phyloP scores from a whole-genome alignment of 306 rosid species.

The Ceratonia siliqua region DNA sequence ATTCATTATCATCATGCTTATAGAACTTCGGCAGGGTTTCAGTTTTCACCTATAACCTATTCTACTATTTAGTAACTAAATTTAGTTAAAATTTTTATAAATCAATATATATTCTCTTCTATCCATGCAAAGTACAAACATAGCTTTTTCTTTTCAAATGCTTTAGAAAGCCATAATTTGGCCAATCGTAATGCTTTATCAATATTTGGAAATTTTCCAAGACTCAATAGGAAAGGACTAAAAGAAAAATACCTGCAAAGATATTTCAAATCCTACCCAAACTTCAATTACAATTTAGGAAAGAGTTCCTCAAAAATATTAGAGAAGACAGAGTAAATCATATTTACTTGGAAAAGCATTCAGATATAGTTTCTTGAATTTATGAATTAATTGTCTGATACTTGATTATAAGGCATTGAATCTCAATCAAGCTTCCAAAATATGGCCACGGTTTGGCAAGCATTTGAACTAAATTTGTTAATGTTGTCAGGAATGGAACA shows the following conservation, averaged over 20 bases:
- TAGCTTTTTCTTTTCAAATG: neutral
- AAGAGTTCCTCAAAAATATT: neutral
- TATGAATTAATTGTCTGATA: neutral
- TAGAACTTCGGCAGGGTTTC: neutral
- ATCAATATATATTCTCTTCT: neutral
- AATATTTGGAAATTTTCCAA: slow-evolving; percentile 2
- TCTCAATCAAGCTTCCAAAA: neutral
- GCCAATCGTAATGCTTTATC: neutral
- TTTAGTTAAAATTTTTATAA: neutral
- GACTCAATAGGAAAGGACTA: neutral
- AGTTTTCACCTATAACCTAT: neutral
- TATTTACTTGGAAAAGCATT: neutral
- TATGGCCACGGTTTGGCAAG: neutral
- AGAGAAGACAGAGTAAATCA: neutral
- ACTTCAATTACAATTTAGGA: neutral
- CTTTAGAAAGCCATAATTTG: neutral
- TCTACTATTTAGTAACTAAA: neutral
- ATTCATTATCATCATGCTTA: no score
- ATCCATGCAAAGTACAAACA: neutral
- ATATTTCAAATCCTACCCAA: neutral
- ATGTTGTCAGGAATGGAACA: neutral
- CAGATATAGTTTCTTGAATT: neutral
- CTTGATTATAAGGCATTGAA: neutral
- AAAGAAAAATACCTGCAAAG: neutral
- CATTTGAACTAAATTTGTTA: neutral